Percentiles rank a stretch among this genome's conserved stretches.
phyloP scores from a whole-genome alignment of 352 stramenopile genomes.

The Pythium aquatile region DNA sequence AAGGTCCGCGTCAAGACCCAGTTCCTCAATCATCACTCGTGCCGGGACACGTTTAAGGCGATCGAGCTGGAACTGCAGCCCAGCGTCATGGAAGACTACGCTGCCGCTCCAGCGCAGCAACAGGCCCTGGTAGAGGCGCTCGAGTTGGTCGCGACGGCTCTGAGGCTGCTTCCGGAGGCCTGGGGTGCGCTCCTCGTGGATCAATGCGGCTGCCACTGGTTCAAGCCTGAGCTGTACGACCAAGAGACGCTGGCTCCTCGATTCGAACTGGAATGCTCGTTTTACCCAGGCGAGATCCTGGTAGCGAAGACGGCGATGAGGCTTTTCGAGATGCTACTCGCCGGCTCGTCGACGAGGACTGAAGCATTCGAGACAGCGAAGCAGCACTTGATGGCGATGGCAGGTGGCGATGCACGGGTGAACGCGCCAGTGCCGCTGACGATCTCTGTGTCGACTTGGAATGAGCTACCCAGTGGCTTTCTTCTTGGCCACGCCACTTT shows the following conservation, averaged over 20 bases:
- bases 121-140: constrained; percentile 10
- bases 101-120: background rate
- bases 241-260: constrained; percentile 11
- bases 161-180: constrained; percentile 6
- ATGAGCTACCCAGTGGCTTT: background rate
- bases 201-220: constrained; percentile 15
- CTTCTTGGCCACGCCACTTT: background rate
- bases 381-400: constrained; percentile 4
- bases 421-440: background rate
- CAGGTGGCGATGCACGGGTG: background rate
- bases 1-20: constrained; percentile 8
- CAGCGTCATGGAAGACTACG: background rate
- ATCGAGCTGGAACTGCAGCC: constrained; percentile 15
- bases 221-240: constrained; percentile 9
- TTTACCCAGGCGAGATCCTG: background rate
- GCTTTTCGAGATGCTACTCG: constrained; percentile 9
- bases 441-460: constrained; percentile 1
- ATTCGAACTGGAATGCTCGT: constrained; percentile 12
- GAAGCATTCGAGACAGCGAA: background rate
- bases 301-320: background rate
- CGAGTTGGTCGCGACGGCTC: constrained; percentile 20
- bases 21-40: constrained; percentile 10
- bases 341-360: background rate
- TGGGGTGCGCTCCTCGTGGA: constrained; percentile 13
- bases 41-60: constrained; percentile 15